These are phyloP conservation scores for Fusarium coffeatum DNA, from an alignment of 2,329 filamentous ascomycete genomes.

Conservation along the genomic window DNA sequence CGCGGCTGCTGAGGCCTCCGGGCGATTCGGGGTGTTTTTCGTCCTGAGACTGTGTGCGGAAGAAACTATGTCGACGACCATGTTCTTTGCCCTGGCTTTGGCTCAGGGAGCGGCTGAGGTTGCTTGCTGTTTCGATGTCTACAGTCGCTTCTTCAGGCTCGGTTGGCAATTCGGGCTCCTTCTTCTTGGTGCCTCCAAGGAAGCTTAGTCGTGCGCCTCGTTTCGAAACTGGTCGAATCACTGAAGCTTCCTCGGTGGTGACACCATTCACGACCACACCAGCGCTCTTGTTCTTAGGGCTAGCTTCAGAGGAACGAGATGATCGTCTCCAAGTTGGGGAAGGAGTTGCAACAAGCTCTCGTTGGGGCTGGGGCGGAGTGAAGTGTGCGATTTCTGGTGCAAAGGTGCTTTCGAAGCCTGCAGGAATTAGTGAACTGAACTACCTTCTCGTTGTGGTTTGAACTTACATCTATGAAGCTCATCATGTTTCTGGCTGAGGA, in stretches of 20 bases:
- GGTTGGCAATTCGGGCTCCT: conserved; percentile 50
- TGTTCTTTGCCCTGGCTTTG: conserved; percentile 47
- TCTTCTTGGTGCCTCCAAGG: conserved; percentile 65
- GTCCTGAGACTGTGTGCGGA: conserved; percentile 55
- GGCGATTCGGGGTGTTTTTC: conserved; percentile 42
- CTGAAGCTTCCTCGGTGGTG: conserved; percentile 61
- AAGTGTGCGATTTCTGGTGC: conserved; percentile 74
- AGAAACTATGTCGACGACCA: conserved; percentile 57
- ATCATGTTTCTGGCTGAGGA: conserved; percentile 65
- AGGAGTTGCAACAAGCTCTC: conserved; percentile 56
- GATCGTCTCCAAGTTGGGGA: conserved; percentile 63
- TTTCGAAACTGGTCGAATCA: conserved; percentile 63
- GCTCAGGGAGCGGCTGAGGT: conserved; percentile 46
- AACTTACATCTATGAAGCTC: conserved; percentile 74
- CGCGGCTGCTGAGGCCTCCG: conserved; percentile 44
- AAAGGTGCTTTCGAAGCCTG: conserved; percentile 72
- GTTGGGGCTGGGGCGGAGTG: conserved; percentile 60
- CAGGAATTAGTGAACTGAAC: conserved; percentile 29
- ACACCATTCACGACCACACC: conserved; percentile 51
- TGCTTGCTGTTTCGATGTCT: conserved; percentile 51
- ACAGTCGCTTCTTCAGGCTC: conserved; percentile 48
- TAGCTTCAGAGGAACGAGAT: conserved; percentile 57
- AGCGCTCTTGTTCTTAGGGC: conserved; percentile 49
- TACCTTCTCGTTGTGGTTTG: background rate
- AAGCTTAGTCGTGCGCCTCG: conserved; percentile 68